Evolutionary conservation across 352 stramenopile genomes (phyloP).

Genomic region (Aphanomyces stellatus): DNA sequence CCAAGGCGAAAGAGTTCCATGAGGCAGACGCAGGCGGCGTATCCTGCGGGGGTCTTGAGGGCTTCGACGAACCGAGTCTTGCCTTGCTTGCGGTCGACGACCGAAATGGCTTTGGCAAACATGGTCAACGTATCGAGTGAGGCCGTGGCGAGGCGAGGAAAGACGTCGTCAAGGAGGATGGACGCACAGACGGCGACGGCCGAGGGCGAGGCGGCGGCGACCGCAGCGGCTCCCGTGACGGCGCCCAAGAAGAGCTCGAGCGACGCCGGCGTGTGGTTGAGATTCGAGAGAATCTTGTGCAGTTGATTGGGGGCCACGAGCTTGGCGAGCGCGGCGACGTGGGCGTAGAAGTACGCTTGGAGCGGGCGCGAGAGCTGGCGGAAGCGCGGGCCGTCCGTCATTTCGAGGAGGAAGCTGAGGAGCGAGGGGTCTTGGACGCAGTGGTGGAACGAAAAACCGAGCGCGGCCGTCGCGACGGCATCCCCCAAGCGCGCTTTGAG

Average conservation of each 20-base stretch:
- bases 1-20: background rate
- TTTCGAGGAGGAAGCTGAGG: conserved; percentile 14
- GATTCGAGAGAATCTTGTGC: conserved; percentile 8
- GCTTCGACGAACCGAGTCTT: background rate
- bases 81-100: background rate
- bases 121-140: background rate
- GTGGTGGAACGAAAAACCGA: conserved; percentile 9
- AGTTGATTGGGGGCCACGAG: conserved; percentile 11
- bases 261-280: background rate
- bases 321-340: background rate
- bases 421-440: conserved; percentile 18
- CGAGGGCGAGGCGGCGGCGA: background rate
- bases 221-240: background rate
- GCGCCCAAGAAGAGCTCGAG: background rate
- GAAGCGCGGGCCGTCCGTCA: conserved; percentile 1
- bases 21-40: background rate
- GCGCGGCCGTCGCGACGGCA: background rate
- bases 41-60: background rate
- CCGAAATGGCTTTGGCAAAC: background rate
- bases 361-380: background rate
- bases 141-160: background rate
- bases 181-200: background rate
- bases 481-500: conserved; percentile 3
- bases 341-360: background rate
- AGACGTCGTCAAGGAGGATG: background rate